Base-by-base conservation (phyloP, 2,329 filamentous ascomycete species). In the Pleoardoris graminearum region DNA sequence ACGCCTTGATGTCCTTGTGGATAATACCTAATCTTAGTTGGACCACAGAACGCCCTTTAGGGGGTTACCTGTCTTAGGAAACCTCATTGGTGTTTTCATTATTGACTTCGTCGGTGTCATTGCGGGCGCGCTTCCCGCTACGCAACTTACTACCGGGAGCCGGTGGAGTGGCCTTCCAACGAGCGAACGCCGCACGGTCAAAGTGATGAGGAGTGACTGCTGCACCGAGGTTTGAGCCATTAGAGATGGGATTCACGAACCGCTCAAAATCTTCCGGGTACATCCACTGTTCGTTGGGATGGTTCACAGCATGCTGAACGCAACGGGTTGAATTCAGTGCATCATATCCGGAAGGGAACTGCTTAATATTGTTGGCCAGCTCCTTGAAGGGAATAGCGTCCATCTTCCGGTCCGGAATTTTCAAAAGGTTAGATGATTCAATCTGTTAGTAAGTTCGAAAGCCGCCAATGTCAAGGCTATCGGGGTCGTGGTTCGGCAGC, bases 401-500 rank as follows among this genome's bases (percentile, higher is more conserved):
- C 16, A 7, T 19, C 12, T 32, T 3, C 16, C 7, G 10, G 1
- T 22, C 27, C 25, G 10, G 4, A 4, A 4, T 12, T 14, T 5
- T 11, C 33, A 7, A 12, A 8, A 1, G 16, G 5, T 25, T 4
- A 16, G 22, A 19, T 1, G 30, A 16, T 14, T 39, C 30, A 5
- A 61, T 41, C n/a, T 41, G 22, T 3, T 16, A 16, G 10, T n/a
- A 1, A 1, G 50, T 42, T 10, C 55, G 47, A 19, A 69, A 65
- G 11, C 51, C 54, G 1, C 59, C 45, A 23, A 65, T 60, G 14
- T 44, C 27, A 12, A 67, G 44, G 42, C 50, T 66, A 0, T 44
- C 5, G 1, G 50, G 29, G 21, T 67, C 33, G 17, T 60, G 62
- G 3, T 32, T 23, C 5, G 22, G 14, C 1, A 61, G 55, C n/a